A percentile compares a stretch with the other conserved stretches of the same genome.
These are phyloP conservation scores for Thermomucor indicae-seudaticae DNA, from an alignment of 371 early-diverging fungal genomes.

Conservation along the genomic window DNA sequence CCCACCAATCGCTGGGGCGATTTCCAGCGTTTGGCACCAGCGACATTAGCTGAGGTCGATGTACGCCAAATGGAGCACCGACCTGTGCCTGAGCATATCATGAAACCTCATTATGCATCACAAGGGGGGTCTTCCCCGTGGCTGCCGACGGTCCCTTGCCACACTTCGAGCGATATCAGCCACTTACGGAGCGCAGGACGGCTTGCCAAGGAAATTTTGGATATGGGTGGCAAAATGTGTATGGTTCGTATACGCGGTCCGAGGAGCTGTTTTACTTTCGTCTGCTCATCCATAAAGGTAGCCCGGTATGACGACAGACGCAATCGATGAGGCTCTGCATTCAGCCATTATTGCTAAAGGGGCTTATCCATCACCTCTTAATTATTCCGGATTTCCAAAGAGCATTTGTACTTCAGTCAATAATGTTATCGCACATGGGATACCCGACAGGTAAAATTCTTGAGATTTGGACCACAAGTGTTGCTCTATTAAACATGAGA, in stretches of 20 bases:
- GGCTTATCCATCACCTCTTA: conserved; percentile 87
- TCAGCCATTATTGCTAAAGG: conserved; percentile 58
- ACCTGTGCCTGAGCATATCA: conserved; percentile 62
- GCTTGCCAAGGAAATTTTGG: conserved; percentile 62
- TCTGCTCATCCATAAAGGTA: conserved; percentile 2
- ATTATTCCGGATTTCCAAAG: conserved; percentile 84
- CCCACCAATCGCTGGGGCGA: conserved; percentile 17
- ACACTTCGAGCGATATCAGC: conserved; percentile 37
- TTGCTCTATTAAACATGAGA: background rate
- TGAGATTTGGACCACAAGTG: background rate
- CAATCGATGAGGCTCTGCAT: conserved; percentile 72
- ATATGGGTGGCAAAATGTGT: conserved; percentile 43
- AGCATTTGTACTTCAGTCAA: conserved; percentile 81
- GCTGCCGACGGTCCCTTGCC: conserved; percentile 40
- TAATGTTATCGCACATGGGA: conserved; percentile 90
- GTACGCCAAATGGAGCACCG: conserved; percentile 44
- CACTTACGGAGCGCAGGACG: conserved; percentile 36
- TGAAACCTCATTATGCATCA: conserved; percentile 71
- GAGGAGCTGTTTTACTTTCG: background rate
- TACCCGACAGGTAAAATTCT: conserved; percentile 69
- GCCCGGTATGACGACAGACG: conserved; percentile 71
- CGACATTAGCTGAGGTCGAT: conserved; percentile 23
- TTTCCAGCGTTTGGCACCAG: conserved; percentile 31
- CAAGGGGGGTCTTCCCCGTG: conserved; percentile 58
- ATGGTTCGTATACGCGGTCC: conserved; percentile 12